A percentile compares a stretch with the other conserved stretches of the same genome.
These are phyloP conservation scores for Quercus parvula DNA, from an alignment of 306 rosid species.

Conservation along the genomic window DNA sequence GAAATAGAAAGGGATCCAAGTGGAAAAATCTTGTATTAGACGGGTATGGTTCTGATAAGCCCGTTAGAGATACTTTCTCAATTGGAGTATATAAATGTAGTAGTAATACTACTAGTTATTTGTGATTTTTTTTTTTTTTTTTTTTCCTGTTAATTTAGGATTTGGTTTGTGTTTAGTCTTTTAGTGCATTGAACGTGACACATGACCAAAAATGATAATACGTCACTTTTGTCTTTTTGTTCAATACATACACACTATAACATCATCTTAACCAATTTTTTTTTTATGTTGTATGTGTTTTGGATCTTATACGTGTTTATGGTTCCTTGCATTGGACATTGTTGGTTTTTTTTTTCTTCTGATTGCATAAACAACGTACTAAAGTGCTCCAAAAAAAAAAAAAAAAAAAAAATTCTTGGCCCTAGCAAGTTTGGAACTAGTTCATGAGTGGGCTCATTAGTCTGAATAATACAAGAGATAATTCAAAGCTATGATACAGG, in stretches of 20 bases:
- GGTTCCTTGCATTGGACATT: background rate
- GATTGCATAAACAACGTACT: background rate
- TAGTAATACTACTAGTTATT: too few relatives aligned
- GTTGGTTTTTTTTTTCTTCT: background rate
- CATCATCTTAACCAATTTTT: background rate
- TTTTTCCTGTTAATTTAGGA: too few relatives aligned
- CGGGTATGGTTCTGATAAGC: too few relatives aligned
- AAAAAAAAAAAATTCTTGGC: background rate
- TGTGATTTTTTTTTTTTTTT: too few relatives aligned
- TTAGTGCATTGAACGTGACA: fast-evolving
- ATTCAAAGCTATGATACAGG: conserved; percentile 6
- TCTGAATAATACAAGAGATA: conserved; percentile 20
- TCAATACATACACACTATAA: too few relatives aligned
- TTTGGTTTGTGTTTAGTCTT: too few relatives aligned
- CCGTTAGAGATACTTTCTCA: too few relatives aligned
- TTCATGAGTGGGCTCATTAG: conserved; percentile 22
- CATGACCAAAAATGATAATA: too few relatives aligned
- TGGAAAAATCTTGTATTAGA: too few relatives aligned
- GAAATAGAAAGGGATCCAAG: too few relatives aligned
- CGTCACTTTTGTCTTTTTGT: too few relatives aligned
- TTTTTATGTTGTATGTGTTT: background rate
- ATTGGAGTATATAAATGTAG: too few relatives aligned
- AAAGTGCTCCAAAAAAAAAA: background rate
- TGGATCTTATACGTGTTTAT: background rate
- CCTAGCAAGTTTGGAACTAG: conserved; percentile 36